phyloP scores from a whole-genome alignment of 2,329 filamentous ascomycete species.

The Colletotrichum sp. region DNA sequence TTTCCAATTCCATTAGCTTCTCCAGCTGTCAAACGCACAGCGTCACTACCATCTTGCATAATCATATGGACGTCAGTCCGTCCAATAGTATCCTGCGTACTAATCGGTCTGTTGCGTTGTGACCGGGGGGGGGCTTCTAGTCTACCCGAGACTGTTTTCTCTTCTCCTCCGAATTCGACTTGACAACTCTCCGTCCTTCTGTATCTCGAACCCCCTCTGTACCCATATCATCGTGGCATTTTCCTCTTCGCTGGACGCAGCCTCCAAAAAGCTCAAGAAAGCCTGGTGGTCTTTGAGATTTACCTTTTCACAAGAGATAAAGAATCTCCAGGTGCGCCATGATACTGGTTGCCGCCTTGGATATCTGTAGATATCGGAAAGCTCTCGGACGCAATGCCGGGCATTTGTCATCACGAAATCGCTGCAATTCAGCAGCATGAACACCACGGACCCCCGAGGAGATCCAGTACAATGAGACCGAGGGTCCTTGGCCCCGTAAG shows the following conservation, averaged over 20 bases:
- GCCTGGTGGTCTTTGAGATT: neutral
- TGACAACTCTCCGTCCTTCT: neutral
- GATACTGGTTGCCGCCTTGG: neutral
- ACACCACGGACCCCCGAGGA: neutral
- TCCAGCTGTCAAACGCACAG: neutral
- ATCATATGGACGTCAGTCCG: neutral
- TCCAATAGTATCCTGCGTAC: neutral
- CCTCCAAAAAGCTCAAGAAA: neutral
- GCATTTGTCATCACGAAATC: neutral
- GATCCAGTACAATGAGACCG: neutral
- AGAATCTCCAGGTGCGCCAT: neutral
- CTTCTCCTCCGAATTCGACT: neutral
- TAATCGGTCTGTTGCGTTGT: neutral
- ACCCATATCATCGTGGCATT: neutral
- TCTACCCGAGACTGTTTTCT: neutral
- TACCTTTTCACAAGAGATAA: too few relatives aligned
- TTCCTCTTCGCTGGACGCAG: neutral
- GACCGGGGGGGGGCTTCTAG: neutral
- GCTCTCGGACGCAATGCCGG: neutral
- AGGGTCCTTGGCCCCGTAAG: neutral
- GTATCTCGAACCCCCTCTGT: neutral
- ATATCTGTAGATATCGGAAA: neutral
- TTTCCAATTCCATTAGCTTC: neutral
- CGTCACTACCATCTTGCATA: neutral
- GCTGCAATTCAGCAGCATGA: neutral